phyloP scores from a whole-genome alignment of 768 basidiomycete genomes.

The Lactarius psammicola region DNA sequence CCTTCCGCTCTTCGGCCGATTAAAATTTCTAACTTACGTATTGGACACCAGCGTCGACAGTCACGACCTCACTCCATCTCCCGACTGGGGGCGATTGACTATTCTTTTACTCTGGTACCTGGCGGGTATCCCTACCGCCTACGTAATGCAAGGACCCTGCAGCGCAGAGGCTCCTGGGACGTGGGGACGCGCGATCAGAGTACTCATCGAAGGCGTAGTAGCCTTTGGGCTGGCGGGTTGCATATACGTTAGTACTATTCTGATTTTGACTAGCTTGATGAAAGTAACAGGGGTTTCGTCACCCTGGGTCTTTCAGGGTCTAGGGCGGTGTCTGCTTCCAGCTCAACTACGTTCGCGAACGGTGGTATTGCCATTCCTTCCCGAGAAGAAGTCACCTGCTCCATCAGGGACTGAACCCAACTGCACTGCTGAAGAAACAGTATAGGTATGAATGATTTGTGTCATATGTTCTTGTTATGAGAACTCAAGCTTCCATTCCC shows the following conservation, averaged over 20 bases:
- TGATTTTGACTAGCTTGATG: background rate
- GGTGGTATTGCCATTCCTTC: background rate
- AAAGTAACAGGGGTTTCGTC: background rate
- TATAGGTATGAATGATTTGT: background rate
- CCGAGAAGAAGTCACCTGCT: constrained; percentile 8
- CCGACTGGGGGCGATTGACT: constrained; percentile 11
- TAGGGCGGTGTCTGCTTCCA: constrained; percentile 14
- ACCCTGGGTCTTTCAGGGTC: background rate
- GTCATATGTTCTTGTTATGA: background rate
- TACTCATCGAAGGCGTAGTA: constrained; percentile 20
- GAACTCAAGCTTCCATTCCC: background rate
- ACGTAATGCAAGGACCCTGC: background rate
- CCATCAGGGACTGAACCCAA: background rate
- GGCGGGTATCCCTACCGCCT: constrained; percentile 3
- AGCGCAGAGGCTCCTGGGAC: constrained; percentile 13
- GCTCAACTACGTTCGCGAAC: background rate
- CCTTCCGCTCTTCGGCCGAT: background rate
- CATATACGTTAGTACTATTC: constrained; percentile 12
- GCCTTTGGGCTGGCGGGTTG: constrained; percentile 13
- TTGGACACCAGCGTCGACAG: background rate
- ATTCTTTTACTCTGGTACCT: constrained; percentile 19
- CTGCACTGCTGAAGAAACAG: background rate
- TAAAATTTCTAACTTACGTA: background rate
- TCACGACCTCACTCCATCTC: background rate
- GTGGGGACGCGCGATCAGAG: constrained; percentile 12